Conservation (phyloP, 108 stramenopile genomes). For the Stephanodiscus minutulus region DNA sequence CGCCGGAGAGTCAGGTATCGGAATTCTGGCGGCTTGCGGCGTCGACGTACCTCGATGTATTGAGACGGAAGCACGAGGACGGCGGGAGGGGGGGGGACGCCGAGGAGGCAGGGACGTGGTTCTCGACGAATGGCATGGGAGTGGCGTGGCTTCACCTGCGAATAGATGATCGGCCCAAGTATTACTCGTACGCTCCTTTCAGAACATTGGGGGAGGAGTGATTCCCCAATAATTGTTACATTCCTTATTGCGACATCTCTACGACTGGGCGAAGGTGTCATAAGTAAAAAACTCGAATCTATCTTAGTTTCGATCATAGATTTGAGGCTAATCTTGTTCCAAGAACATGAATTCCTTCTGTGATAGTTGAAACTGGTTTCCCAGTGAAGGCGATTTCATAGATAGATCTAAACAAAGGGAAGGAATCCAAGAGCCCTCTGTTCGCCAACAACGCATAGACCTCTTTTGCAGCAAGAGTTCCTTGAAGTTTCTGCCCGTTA, state of each 20-base stretch:
- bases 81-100: constrained; percentile 20
- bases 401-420: constrained; percentile 89
- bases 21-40: constrained; percentile 60
- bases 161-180: constrained; percentile 78
- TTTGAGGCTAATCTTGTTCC: constrained; percentile 11
- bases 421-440: constrained; percentile 56
- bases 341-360: constrained; percentile 52
- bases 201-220: constrained; percentile 27
- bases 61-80: constrained; percentile 38
- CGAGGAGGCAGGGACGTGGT: constrained; percentile 53
- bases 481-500: constrained; percentile 95
- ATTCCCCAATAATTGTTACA: constrained; percentile 8
- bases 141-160: constrained; percentile 88
- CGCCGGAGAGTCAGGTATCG: constrained; percentile 47
- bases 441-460: constrained; percentile 73
- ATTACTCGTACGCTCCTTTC: constrained; percentile 74
- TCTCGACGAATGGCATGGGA: constrained; percentile 79
- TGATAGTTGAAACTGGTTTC: constrained; percentile 56
- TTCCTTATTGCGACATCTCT: background rate
- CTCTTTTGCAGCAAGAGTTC: constrained; percentile 83
- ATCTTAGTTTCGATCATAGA: constrained; percentile 8
- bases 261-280: background rate
- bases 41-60: constrained; percentile 19
- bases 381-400: constrained; percentile 85
- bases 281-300: background rate